phyloP scores from a whole-genome alignment of 164 flowering plant genomes.

The Stephania japonica region DNA sequence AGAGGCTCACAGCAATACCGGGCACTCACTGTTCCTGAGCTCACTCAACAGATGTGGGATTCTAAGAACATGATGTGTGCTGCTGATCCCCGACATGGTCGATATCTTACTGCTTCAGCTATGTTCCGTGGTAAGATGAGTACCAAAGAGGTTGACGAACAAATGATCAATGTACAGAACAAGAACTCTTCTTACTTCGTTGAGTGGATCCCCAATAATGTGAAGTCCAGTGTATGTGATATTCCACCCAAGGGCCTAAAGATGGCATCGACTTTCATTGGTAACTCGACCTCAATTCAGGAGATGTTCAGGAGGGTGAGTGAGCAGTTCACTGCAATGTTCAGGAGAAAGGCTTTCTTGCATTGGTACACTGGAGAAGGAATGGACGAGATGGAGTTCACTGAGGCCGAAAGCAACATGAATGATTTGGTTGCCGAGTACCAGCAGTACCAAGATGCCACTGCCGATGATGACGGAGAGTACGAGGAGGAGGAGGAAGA shows the following conservation, averaged over 20 bases:
- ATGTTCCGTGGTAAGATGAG: slow-evolving; percentile 19
- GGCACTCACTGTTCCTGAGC: slow-evolving; percentile 9
- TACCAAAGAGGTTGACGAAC: slow-evolving; percentile 19
- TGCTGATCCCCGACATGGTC: slow-evolving; percentile 16
- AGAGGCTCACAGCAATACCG: slow-evolving; percentile 15
- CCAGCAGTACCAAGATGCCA: slow-evolving; percentile 18
- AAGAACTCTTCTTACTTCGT: slow-evolving; percentile 14
- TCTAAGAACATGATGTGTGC: slow-evolving; percentile 21
- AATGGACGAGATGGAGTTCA: slow-evolving; percentile 15
- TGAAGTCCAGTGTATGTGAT: slow-evolving; percentile 15
- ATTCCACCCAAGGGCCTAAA: slow-evolving; percentile 12
- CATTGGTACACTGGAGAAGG: slow-evolving; percentile 17
- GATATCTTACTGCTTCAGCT: slow-evolving; percentile 16
- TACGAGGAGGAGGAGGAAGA: slow-evolving; percentile 11
- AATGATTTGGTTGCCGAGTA: slow-evolving; percentile 17
- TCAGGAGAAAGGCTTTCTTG: slow-evolving; percentile 17
- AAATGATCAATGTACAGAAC: slow-evolving; percentile 16
- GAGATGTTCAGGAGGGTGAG: slow-evolving; percentile 13
- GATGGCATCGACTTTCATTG: slow-evolving; percentile 13
- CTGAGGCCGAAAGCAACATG: slow-evolving; percentile 14
- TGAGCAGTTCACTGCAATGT: slow-evolving; percentile 12
- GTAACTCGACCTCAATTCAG: slow-evolving; percentile 15
- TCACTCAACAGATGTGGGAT: slow-evolving; percentile 18
- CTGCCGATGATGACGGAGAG: slow-evolving; percentile 9
- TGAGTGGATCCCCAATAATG: slow-evolving; percentile 17